Evolutionary conservation across 768 basidiomycete genomes (phyloP).

Genomic region (Pisolithus orientalis): DNA sequence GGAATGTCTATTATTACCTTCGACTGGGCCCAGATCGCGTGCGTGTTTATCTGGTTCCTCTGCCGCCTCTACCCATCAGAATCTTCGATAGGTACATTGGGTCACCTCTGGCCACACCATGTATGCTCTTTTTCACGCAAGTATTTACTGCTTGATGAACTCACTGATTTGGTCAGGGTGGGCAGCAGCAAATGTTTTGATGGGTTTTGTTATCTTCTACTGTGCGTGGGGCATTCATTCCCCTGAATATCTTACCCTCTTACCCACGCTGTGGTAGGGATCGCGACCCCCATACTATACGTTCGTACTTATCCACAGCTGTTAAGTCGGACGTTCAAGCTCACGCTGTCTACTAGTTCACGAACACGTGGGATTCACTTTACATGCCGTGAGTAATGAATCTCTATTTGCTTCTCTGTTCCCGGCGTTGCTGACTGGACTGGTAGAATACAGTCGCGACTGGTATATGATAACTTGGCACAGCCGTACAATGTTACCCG

Average conservation of each 20-base stretch:
- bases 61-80: background rate
- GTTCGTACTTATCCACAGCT: slow-evolving; percentile 45
- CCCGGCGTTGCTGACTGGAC: background rate
- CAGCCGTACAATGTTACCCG: slow-evolving; percentile 49
- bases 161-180: slow-evolving; percentile 41
- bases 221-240: slow-evolving; percentile 30
- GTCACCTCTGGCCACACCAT: slow-evolving; percentile 67
- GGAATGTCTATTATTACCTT: slow-evolving; percentile 75
- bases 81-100: slow-evolving; percentile 19
- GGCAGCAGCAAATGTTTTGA: slow-evolving; percentile 68
- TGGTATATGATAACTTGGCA: slow-evolving; percentile 57
- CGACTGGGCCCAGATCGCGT: slow-evolving; percentile 69
- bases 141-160: background rate
- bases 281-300: slow-evolving; percentile 30
- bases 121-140: slow-evolving; percentile 7
- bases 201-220: slow-evolving; percentile 67
- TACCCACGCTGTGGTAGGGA: slow-evolving; percentile 13
- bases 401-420: background rate
- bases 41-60: slow-evolving; percentile 12
- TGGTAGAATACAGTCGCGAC: slow-evolving; percentile 50
- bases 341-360: slow-evolving; percentile 34
- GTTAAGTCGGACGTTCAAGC: slow-evolving; percentile 10
- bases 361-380: slow-evolving; percentile 54
- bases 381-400: slow-evolving; percentile 47
- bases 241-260: background rate